Base-by-base conservation (phyloP, 345 rosid genomes). In the Citrus australasica region DNA sequence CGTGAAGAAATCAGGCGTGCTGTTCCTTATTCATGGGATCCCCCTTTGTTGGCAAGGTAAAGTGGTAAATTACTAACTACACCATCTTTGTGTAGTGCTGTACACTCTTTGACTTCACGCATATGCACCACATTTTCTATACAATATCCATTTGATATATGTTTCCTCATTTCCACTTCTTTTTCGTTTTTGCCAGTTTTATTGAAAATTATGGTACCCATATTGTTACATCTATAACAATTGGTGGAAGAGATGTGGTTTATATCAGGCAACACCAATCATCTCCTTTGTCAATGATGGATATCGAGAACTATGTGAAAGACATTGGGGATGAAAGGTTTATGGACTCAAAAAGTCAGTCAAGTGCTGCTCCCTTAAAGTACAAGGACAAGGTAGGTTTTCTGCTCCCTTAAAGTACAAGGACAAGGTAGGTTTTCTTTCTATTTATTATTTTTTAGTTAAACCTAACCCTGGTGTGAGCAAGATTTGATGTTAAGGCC, bases 21-120 rank as follows among this genome's bases (percentile, higher is more conserved):
- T 79, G 95, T 94, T 85, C 99, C 98, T 80, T 86, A 91, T 84
- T 85, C 98, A 1, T 96, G 99, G 99, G 99, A 96, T 87, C 98
- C 98, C n/a, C 90, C 98, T 80, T 89, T 92, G 32, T 84, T 96
- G 89, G 98, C 99, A 73, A 92, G 92, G 98, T 92, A 88, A 78
- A 62, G 46, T 71, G 92, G 98, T 92, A 88, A 78, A 62, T 46
- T 71, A 2, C 28, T 78, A 51, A 16, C 71, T 10, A 5, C 27
- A 67, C 32, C 55, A 16, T 78, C 59, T 74, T 22, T 14, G 14
- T 6, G 60, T 42, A 38, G 46, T 60, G 16, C 69, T 37, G 8
- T 67, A 48, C 17, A 53, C 1, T n/a, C 42, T 76, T 35, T 67
- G 4, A 32, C 4, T 9, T 14, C 46, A 32, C 60, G 21, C 11